phyloP scores from a whole-genome alignment of 495 filamentous ascomycete genomes.

The Barbatosphaeria neglecta region DNA sequence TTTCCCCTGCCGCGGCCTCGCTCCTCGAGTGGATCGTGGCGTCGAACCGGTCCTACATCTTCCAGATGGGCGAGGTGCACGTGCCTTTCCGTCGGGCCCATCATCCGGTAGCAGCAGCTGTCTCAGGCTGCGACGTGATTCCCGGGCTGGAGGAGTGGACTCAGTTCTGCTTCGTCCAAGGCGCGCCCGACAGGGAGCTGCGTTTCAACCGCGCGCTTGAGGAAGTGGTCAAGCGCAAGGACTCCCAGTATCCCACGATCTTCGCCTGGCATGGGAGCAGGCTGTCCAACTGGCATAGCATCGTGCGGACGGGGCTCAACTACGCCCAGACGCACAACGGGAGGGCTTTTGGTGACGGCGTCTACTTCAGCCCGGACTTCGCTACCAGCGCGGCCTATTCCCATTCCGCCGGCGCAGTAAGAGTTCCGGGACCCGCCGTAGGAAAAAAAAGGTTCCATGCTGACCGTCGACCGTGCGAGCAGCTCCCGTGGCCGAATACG shows the following conservation, averaged over 20 bases:
- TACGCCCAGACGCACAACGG: constrained; percentile 52
- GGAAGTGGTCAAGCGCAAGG: constrained; percentile 24
- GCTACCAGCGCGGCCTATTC: constrained; percentile 47
- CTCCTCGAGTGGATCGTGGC: constrained; percentile 83
- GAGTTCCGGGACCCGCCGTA: too few species aligned
- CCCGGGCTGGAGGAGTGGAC: constrained; percentile 55
- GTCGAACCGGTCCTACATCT: constrained; percentile 79
- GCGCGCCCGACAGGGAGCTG: constrained; percentile 80
- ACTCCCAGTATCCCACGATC: constrained; percentile 48
- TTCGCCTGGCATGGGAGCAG: constrained; percentile 81
- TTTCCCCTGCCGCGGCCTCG: constrained; percentile 56
- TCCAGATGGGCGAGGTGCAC: constrained; percentile 44
- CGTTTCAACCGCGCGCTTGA: constrained; percentile 60
- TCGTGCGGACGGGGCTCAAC: constrained; percentile 71
- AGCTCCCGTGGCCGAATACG: constrained; percentile 50
- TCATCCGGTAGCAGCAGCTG: too few species aligned
- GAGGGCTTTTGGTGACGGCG: constrained; percentile 65
- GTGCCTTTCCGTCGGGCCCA: too few species aligned
- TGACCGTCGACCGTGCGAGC: too few species aligned
- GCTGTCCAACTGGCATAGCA: constrained; percentile 78
- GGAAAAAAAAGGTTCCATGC: too few species aligned
- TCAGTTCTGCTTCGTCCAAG: constrained; percentile 83
- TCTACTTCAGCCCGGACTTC: constrained; percentile 60
- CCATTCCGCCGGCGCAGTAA: neutral
- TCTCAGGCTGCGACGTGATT: constrained; percentile 36